Evolutionary conservation across 2,329 filamentous ascomycete genomes (phyloP), one percentile per base, ranked within the genome.

Genomic region (Aspergillus texensis): DNA sequence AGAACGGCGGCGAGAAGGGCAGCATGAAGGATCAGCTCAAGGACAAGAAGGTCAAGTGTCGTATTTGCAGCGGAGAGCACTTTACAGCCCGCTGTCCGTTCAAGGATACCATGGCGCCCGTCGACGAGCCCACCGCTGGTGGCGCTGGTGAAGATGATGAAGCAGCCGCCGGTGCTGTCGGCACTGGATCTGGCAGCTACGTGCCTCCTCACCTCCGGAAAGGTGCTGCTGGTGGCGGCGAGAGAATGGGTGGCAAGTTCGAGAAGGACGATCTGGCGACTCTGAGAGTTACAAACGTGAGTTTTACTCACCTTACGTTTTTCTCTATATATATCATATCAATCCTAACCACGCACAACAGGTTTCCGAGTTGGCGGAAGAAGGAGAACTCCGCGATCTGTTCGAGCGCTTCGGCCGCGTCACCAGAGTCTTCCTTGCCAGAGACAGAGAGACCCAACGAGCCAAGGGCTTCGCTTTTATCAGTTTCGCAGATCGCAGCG

Each of bases 41-140:
- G 88, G 94, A 97, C 84, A 97, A 97, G 88, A 96, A 97, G 85
- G 96, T 99, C 86, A 98, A 98, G 88, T 99, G 95, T 83, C 91
- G 95, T 86, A 98, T 99, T 79, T 99, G 95, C 84, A 92, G 90
- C 78, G 95, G 94, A 78, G 95, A 99, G 85, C 95, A 99, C 88
- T 99, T 98, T 86, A 99, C 95, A 48, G 94, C 94, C 71, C 91
- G 95, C 80, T 99, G 95, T 88, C 95, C 95, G 41, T 99, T 97
- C 90, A 99, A 98, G 86, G 95, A 98, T 79, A 99, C 94, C 73
- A 97, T 99, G 93, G 93, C 94, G 41, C 95, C 82, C 8, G 79
- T 83, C 62, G 82, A 82, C 48, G 82, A 84, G 70, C 66, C 77
- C 24, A 67, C 74, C 32, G 77, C 71, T 34, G 75, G 72, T 26